Evolutionary conservation across 2,329 filamentous ascomycete genomes (phyloP).

Genomic region (Hypoxylon sp.): DNA sequence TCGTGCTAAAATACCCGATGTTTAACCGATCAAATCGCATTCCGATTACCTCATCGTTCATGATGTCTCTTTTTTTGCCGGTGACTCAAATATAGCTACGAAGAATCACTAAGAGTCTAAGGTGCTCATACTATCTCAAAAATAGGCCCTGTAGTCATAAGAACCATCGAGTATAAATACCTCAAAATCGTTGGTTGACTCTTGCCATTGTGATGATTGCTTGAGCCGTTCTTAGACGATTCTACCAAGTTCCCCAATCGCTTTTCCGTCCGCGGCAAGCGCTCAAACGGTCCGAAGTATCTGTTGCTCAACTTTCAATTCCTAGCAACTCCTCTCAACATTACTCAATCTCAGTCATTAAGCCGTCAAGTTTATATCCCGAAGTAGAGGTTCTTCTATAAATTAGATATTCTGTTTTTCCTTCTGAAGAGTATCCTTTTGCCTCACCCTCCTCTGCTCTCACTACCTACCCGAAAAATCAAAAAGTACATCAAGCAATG

Average conservation of each 20-base stretch:
- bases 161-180: conserved; percentile 19
- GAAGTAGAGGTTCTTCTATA: not conserved
- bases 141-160: conserved; percentile 7
- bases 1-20: not conserved
- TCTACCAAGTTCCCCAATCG: conserved; percentile 25
- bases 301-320: conserved; percentile 10
- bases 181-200: not conserved
- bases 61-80: conserved; percentile 30
- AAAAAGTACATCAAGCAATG: conserved; percentile 43
- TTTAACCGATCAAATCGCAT: conserved; percentile 6
- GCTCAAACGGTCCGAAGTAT: conserved; percentile 11
- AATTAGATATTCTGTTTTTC: not conserved
- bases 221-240: conserved; percentile 13
- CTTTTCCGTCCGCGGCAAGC: conserved; percentile 15
- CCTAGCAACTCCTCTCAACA: conserved; percentile 7
- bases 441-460: not conserved
- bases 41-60: conserved; percentile 15
- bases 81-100: conserved; percentile 41
- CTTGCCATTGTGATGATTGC: conserved; percentile 12
- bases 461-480: not conserved
- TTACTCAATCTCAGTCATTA: conserved; percentile 2
- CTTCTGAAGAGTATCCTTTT: not conserved
- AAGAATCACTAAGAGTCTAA: not conserved
- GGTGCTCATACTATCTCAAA: not conserved
- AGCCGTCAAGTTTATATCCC: not conserved